A percentile compares a stretch with the other conserved stretches of the same genome.
Evolutionary conservation across 495 filamentous ascomycete genomes (phyloP).

Genomic region (Chaetomium tenue): DNA sequence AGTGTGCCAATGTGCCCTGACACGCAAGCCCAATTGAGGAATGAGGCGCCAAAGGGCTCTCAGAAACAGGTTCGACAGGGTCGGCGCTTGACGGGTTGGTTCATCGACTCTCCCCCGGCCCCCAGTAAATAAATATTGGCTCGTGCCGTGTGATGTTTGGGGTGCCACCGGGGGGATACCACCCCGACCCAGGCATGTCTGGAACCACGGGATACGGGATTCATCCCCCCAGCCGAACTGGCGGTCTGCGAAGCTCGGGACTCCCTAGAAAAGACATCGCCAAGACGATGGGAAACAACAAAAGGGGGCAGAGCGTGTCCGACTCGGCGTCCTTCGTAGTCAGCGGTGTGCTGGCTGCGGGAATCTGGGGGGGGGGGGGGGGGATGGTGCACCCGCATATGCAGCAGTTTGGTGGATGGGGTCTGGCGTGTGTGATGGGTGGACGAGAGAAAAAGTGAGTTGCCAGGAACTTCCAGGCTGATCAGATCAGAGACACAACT

Average conservation of each 20-base stretch:
- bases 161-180: too few relatives aligned
- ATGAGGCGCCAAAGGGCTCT: background rate
- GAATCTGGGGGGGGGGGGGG: background rate
- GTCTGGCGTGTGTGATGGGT: background rate
- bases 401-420: slow-evolving; percentile 3
- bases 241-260: slow-evolving; percentile 13
- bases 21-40: slow-evolving; percentile 3
- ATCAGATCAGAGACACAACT: background rate
- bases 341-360: slow-evolving; percentile 15
- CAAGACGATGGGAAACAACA: slow-evolving; percentile 8
- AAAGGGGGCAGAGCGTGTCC: background rate
- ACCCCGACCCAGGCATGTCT: too few relatives aligned
- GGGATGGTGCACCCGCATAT: background rate
- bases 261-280: background rate
- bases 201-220: background rate
- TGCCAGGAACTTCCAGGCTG: background rate
- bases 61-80: slow-evolving; percentile 1
- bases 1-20: background rate
- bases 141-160: background rate
- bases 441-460: background rate
- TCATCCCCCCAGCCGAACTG: slow-evolving; percentile 1
- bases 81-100: slow-evolving; percentile 12
- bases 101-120: background rate
- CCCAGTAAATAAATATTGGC: background rate
- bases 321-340: background rate